These are phyloP conservation scores for Castanopsis chinensis DNA, from an alignment of 306 rosid species.

Conservation along the genomic window DNA sequence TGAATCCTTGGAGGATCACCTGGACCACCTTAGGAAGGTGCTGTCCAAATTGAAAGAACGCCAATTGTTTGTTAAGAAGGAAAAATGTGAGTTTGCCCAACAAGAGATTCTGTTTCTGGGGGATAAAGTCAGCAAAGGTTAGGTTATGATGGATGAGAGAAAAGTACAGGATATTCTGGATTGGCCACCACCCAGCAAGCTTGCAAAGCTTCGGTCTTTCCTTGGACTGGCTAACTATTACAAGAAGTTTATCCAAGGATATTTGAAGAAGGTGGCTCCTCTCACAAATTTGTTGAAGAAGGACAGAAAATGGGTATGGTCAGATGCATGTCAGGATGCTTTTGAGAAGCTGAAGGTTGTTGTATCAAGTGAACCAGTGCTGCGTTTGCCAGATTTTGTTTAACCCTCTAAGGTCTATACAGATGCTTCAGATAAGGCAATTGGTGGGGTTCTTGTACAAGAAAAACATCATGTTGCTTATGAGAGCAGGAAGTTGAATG, in stretches of 20 bases:
- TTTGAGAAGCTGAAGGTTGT: not conserved
- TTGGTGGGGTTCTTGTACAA: too few species aligned
- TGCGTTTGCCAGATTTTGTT: not conserved
- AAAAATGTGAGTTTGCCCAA: too few species aligned
- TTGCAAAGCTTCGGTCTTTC: not conserved
- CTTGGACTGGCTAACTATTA: not conserved
- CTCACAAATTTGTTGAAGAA: not conserved
- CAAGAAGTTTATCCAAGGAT: not conserved
- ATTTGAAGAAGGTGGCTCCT: not conserved
- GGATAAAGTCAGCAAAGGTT: too few species aligned
- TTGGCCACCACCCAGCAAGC: not conserved
- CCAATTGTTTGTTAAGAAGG: too few species aligned
- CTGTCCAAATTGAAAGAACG: too few species aligned
- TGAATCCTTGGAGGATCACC: too few species aligned
- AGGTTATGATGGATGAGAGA: conserved; percentile 10
- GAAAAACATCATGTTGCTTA: too few species aligned
- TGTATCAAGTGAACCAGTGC: not conserved
- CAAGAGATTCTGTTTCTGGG: too few species aligned
- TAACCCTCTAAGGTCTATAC: not conserved
- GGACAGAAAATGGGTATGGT: too few species aligned
- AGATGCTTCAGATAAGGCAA: not conserved
- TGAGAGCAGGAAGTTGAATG: too few species aligned
- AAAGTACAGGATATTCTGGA: not conserved
- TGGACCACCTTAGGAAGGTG: too few species aligned
- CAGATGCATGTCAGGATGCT: not conserved